Evolutionary conservation across 345 rosid species (phyloP).

Genomic region (Sisymbrium irio): DNA sequence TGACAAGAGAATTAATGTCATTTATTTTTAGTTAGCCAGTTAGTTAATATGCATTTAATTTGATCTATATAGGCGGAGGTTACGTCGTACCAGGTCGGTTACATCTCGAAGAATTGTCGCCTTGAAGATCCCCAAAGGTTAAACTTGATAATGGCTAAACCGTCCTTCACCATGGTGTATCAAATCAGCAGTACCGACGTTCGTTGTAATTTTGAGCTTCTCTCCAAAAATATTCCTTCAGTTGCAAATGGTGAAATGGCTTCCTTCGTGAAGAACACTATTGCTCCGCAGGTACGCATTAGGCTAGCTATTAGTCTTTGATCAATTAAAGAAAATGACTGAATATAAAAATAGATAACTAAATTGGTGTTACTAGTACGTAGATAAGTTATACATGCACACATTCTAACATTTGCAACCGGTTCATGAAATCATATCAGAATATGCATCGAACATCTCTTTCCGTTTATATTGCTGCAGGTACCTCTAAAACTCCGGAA

Average conservation of each 20-base stretch:
- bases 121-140: slow-evolving; percentile 38
- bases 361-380: too few species aligned
- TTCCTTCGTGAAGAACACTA: slow-evolving; percentile 30
- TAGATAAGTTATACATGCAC: not conserved
- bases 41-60: not conserved
- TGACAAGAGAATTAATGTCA: not conserved
- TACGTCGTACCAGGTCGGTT: slow-evolving; percentile 38
- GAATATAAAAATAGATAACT: not conserved
- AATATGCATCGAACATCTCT: not conserved
- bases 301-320: not conserved
- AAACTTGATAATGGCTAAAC: slow-evolving; percentile 42
- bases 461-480: not conserved
- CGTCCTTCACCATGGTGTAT: slow-evolving; percentile 41
- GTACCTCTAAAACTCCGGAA: slow-evolving; percentile 1
- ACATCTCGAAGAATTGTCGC: slow-evolving; percentile 40
- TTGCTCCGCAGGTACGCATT: slow-evolving; percentile 40
- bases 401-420: not conserved
- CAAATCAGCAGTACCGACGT: slow-evolving; percentile 45
- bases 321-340: not conserved
- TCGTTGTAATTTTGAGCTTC: slow-evolving; percentile 44
- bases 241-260: slow-evolving; percentile 46
- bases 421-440: not conserved
- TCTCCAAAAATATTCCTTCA: slow-evolving; percentile 40
- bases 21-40: not conserved
- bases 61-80: slow-evolving; percentile 39